Evolutionary conservation across 169 alveolate species (phyloP).

Genomic region (Cryptosporidium ryanae): DNA sequence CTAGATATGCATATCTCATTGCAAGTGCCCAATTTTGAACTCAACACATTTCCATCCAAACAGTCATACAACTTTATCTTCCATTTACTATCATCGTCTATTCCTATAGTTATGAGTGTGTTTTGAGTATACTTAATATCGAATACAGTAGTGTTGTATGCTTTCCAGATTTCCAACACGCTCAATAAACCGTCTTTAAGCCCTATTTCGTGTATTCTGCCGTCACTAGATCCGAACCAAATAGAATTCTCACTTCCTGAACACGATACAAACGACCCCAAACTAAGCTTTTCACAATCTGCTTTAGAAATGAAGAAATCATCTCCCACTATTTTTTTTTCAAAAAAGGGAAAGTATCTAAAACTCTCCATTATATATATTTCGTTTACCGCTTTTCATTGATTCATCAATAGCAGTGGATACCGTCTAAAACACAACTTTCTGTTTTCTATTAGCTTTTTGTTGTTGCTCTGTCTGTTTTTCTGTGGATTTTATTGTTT

Average conservation of each 20-base stretch:
- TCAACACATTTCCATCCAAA: conserved; percentile 40
- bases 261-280: conserved; percentile 65
- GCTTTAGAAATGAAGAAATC: conserved; percentile 4
- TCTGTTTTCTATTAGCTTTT: too few species aligned
- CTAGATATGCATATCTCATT: conserved; percentile 22
- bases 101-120: conserved; percentile 69
- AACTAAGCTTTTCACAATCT: conserved; percentile 49
- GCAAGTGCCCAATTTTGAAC: conserved; percentile 9
- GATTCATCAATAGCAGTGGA: too few species aligned
- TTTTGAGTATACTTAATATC: conserved; percentile 59
- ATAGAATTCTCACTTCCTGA: conserved; percentile 69
- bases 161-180: conserved; percentile 46
- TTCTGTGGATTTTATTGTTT: too few species aligned
- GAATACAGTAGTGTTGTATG: conserved; percentile 58
- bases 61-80: conserved; percentile 61
- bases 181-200: conserved; percentile 41
- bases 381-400: too few species aligned
- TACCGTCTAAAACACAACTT: too few species aligned
- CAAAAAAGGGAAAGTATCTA: conserved; percentile 68
- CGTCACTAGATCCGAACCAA: conserved; percentile 73
- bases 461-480: too few species aligned
- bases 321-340: conserved; percentile 50
- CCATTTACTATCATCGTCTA: conserved; percentile 35
- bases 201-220: conserved; percentile 37
- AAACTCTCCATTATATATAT: conserved; percentile 54